Percentiles rank a stretch among this genome's conserved stretches.
Evolutionary conservation across 192 early-diverging fungal genomes (phyloP).

Genomic region (Radiomyces spectabilis): DNA sequence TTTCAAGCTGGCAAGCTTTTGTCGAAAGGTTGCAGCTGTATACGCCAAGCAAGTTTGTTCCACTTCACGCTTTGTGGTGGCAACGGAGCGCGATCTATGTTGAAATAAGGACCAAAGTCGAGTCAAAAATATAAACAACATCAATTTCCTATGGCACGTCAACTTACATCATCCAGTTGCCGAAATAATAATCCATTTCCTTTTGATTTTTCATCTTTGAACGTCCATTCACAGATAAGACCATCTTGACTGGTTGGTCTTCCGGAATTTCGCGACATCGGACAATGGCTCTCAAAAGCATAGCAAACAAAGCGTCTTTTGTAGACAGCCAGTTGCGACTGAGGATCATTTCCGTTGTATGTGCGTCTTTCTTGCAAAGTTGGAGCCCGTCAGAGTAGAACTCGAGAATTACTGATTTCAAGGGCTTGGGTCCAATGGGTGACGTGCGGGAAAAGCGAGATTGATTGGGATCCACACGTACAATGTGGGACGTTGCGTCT

Average conservation of each 20-base stretch:
- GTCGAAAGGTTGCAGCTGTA: conserved; percentile 1
- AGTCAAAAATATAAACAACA: not conserved
- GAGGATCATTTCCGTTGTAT: conserved; percentile 5
- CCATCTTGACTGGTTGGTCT: conserved; percentile 2
- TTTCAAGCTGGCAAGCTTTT: not conserved
- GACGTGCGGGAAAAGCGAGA: conserved; percentile 6
- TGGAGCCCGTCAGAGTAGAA: conserved; percentile 9
- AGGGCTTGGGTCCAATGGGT: conserved; percentile 6
- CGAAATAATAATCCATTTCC: conserved; percentile 20
- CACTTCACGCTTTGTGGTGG: not conserved
- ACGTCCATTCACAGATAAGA: conserved; percentile 13
- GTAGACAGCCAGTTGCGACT: conserved; percentile 3
- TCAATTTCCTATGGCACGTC: not conserved
- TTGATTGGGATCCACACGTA: conserved; percentile 12
- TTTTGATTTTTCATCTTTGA: conserved; percentile 5
- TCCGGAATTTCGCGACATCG: not conserved
- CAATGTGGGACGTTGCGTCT: not conserved
- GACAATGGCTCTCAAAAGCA: conserved; percentile 12
- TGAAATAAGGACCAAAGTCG: not conserved
- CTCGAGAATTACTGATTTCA: conserved; percentile 17
- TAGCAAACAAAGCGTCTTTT: conserved; percentile 17
- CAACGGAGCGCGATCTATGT: conserved; percentile 5
- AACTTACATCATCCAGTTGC: conserved; percentile 25
- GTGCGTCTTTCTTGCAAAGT: conserved; percentile 12
- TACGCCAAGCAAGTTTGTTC: not conserved